Evolutionary conservation across 106 monocot genomes (phyloP).

Genomic region (Allium cepa): DNA sequence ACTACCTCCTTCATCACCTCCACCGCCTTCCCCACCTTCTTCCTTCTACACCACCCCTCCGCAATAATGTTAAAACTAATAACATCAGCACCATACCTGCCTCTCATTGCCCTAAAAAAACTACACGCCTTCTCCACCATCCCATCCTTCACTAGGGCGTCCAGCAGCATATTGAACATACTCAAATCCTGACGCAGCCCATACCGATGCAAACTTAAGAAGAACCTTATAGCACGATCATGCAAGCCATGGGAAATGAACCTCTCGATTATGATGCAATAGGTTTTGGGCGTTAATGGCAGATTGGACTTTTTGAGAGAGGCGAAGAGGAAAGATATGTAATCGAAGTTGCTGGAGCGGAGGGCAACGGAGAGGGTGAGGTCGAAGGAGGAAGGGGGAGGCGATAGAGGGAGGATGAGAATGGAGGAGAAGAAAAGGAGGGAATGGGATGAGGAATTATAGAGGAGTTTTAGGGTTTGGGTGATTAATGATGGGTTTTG

Average conservation of each 20-base stretch:
- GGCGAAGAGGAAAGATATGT: conserved; percentile 27
- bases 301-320: conserved; percentile 8
- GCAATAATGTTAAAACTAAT: conserved; percentile 78
- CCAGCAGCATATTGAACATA: conserved; percentile 73
- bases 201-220: conserved; percentile 65
- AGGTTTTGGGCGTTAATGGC: conserved; percentile 46
- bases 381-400: conserved; percentile 29
- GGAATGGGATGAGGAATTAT: conserved; percentile 56
- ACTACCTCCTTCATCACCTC: conserved; percentile 69
- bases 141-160: conserved; percentile 66
- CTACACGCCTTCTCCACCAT: conserved; percentile 54
- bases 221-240: conserved; percentile 66
- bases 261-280: conserved; percentile 68
- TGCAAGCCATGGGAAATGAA: conserved; percentile 45
- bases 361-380: conserved; percentile 52
- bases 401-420: conserved; percentile 24
- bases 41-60: conserved; percentile 79
- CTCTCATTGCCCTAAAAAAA: conserved; percentile 18
- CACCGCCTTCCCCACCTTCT: conserved; percentile 47
- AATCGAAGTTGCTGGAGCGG: conserved; percentile 31
- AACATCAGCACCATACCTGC: conserved; percentile 44
- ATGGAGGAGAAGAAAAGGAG: conserved; percentile 65
- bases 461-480: conserved; percentile 63
- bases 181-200: conserved; percentile 40
- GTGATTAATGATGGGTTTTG: conserved; percentile 22